Evolutionary conservation across 257 asterid genomes (phyloP).

Genomic region (Solanum acaule): DNA sequence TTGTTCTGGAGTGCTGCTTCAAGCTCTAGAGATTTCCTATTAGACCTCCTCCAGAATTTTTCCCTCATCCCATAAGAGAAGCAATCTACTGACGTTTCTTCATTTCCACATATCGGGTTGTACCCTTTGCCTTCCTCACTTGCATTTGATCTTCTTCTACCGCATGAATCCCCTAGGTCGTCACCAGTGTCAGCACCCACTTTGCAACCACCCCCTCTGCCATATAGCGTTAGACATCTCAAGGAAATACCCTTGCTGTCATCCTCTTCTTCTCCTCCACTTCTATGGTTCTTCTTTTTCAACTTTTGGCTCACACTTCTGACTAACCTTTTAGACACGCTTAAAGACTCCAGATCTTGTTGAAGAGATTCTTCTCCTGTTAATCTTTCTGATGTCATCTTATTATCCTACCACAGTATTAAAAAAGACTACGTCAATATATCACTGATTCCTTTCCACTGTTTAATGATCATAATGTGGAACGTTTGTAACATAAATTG

Average conservation of each 20-base stretch:
- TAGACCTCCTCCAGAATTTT: slow-evolving; percentile 46
- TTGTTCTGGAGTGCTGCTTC: slow-evolving; percentile 21
- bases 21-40: slow-evolving; percentile 19
- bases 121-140: slow-evolving; percentile 61
- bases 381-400: slow-evolving; percentile 35
- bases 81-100: slow-evolving; percentile 55
- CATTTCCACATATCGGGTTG: slow-evolving; percentile 32
- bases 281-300: slow-evolving; percentile 48
- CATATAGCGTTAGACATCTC: slow-evolving; percentile 66
- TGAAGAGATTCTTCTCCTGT: slow-evolving; percentile 32
- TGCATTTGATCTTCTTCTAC: slow-evolving; percentile 58
- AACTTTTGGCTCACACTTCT: slow-evolving; percentile 75
- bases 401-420: slow-evolving; percentile 7
- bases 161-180: slow-evolving; percentile 42
- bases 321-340: slow-evolving; percentile 57
- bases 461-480: background rate
- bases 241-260: slow-evolving; percentile 47
- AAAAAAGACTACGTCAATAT: slow-evolving; percentile 1
- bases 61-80: slow-evolving; percentile 63
- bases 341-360: slow-evolving; percentile 47
- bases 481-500: slow-evolving; percentile 19
- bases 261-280: slow-evolving; percentile 44
- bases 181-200: slow-evolving; percentile 83
- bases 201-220: slow-evolving; percentile 93
- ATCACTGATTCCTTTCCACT: background rate